Base-by-base conservation (phyloP, 2,329 filamentous ascomycete genomes). In the Cucurbitaria berberidis region DNA sequence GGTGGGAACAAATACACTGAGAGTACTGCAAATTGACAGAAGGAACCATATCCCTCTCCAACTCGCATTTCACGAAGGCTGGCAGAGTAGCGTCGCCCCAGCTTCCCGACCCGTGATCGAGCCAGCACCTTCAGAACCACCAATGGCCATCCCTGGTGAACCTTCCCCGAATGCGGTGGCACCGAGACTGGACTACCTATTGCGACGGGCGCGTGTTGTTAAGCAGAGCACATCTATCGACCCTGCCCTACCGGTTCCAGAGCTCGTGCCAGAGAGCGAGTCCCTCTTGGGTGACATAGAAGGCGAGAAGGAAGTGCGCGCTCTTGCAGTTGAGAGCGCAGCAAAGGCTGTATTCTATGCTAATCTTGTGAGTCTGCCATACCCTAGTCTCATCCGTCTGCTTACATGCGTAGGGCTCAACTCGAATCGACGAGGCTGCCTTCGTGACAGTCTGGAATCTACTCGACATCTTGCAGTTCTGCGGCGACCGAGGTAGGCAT, bases 401-500 rank as follows among this genome's bases (percentile, higher is more conserved):
- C 63, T 72, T 18, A 73, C 53, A 41, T 36, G 15, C 26, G 5
- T 36, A 93, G 89, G 87, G 89, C 38, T 85, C 84, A 34, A 91
- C 85, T 11, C 80, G 85, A 8, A 96, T 97, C 63, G 84, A 91
- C 32, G 86, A 90, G 22, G 86, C 90, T 36, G 82, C 84, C 0
- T 96, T 97, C 68, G 87, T 91, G 44, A 84, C 86, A 55, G 85
- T 98, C 59, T 99, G 93, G 93, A 95, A 97, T 70, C 81, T 99
- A 5, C 84, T 99, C 51, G 96, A 99, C 70, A 86, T 98, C 36
- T 81, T 97, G n/a, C 89, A 90, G 0, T 87, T 96, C 32, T 86
- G 96, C 56, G 93, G 91, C 55, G 93, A 96, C 69, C 85, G 88
- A 70, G 89, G 88, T 80, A 83, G 82, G 78, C 87, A 80, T 71